Evolutionary conservation across 306 rosid species (phyloP).

Genomic region (Trifolium pratense): DNA sequence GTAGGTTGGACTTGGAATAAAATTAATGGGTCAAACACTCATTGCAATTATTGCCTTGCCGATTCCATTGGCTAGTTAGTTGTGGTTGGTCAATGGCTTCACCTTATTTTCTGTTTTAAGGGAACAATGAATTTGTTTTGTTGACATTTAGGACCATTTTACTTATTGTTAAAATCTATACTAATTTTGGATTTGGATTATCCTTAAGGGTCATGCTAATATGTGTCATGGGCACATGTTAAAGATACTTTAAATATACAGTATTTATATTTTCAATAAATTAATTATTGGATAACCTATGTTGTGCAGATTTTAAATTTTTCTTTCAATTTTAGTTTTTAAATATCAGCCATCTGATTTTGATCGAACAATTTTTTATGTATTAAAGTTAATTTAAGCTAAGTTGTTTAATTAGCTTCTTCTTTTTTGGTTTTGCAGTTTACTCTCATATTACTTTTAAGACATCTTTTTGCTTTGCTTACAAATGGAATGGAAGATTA

Average conservation of each 20-base stretch:
- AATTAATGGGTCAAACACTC: conserved; percentile 23
- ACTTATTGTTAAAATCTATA: too few relatives aligned
- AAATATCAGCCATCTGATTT: not conserved
- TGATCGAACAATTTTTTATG: not conserved
- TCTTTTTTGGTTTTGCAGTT: conserved; percentile 56
- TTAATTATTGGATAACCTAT: not conserved
- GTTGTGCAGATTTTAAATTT: not conserved
- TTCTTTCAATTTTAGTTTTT: not conserved
- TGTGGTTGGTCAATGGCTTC: conserved; percentile 25
- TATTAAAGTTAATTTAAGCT: conserved; percentile 7
- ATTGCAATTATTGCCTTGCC: conserved; percentile 30
- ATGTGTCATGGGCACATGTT: too few relatives aligned
- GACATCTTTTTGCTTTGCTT: conserved; percentile 74
- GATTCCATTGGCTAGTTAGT: not conserved
- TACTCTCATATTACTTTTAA: conserved; percentile 72
- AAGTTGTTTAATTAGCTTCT: not conserved
- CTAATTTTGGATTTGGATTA: not conserved
- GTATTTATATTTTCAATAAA: too few relatives aligned
- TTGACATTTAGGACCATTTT: not conserved
- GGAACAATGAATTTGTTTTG: not conserved
- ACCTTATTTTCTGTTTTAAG: conserved; percentile 1
- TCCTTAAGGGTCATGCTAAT: too few relatives aligned
- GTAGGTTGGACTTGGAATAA: not conserved
- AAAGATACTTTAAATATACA: too few relatives aligned
- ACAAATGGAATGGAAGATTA: conserved; percentile 63